Percentiles rank a stretch among this genome's conserved stretches.
phyloP scores from a whole-genome alignment of 2,329 filamentous ascomycete genomes.

The Alternaria ventricosa region DNA sequence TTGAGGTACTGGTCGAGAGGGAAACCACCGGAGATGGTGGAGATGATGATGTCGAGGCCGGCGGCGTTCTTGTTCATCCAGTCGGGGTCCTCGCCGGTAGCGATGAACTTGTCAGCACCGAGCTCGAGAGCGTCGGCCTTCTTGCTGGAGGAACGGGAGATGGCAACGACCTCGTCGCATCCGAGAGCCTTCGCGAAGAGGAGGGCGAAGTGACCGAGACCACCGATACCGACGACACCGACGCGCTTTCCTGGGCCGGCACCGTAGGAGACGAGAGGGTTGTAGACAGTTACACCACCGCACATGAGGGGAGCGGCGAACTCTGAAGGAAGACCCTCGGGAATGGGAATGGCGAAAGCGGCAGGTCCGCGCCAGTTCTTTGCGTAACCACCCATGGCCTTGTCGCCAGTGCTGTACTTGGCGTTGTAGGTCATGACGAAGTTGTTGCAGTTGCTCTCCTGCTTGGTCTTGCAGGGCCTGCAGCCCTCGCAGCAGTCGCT shows the following conservation, averaged over 20 bases:
- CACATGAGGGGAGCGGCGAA: conserved; percentile 81
- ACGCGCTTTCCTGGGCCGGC: conserved; percentile 79
- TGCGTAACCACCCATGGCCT: conserved; percentile 69
- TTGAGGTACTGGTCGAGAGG: conserved; percentile 64
- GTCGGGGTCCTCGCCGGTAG: conserved; percentile 63
- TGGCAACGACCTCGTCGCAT: conserved; percentile 69
- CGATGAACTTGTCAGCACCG: conserved; percentile 67
- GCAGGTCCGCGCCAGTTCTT: conserved; percentile 75
- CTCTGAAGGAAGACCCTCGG: conserved; percentile 67
- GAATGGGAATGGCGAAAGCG: conserved; percentile 75
- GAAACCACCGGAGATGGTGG: conserved; percentile 65
- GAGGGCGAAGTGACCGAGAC: conserved; percentile 75
- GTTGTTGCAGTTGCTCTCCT: conserved; percentile 55
- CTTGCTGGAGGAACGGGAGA: conserved; percentile 67
- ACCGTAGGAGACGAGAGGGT: conserved; percentile 77
- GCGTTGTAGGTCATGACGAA: conserved; percentile 55
- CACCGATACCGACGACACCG: conserved; percentile 75
- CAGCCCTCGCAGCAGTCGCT: conserved; percentile 58
- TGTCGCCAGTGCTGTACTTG: conserved; percentile 62
- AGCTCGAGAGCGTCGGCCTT: conserved; percentile 66
- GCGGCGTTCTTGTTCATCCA: conserved; percentile 64
- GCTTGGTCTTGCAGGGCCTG: conserved; percentile 54
- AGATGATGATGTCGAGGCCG: conserved; percentile 65
- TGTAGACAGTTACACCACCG: conserved; percentile 80
- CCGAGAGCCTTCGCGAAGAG: conserved; percentile 74